Base-by-base conservation (phyloP, 345 rosid genomes). In the Camelina neglecta region DNA sequence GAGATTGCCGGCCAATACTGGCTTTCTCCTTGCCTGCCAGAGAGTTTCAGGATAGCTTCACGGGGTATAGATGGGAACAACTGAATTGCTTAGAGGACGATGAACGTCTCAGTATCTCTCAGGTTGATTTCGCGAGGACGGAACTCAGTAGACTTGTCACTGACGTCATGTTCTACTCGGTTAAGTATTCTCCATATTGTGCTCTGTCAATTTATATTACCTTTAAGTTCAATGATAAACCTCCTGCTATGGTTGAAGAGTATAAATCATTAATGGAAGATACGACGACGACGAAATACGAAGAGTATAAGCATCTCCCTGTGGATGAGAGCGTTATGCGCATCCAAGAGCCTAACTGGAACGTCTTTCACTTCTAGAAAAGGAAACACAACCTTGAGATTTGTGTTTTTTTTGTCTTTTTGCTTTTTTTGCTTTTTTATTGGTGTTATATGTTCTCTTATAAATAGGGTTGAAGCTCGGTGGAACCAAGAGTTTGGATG, bases 11-110 rank as follows among this genome's bases (percentile, higher is more conserved):
- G 11, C 10, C 56, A 50, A 12, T 50, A 7, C 44, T 59, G 24
- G 15, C 18, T 33, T 59, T 16, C 65, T 60, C 49, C 10, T 38
- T 39, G 31, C 65, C 49, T 60, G 49, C 65, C 33, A 60, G 39
- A 39, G 31, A 39, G 2, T 11, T 11, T 39, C 11, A 9, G 5
- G 49, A 39, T 60, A 39, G 2, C 49, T 4, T 11, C 16, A 0
- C 10, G 33, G 3, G 31, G 4, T 39, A 61, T 61, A 39, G 16
- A 7, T 60, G 49, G 65, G 65, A 60, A 20, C 49, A 60, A 60
- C 49, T 39, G 49, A 11, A 11, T 11, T 20, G 18, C 65, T 60
- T 60, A 39, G 33, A 20, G 31, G 5, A 39, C 16, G 49, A 39
- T 15, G 31, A 39, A 39, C 29, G 48, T 20, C 16, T 60, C 65